A percentile compares a stretch with the other conserved stretches of the same genome.
Evolutionary conservation across 1,284 basidiomycete species (phyloP).

Genomic region (Malassezia sympodialis): DNA sequence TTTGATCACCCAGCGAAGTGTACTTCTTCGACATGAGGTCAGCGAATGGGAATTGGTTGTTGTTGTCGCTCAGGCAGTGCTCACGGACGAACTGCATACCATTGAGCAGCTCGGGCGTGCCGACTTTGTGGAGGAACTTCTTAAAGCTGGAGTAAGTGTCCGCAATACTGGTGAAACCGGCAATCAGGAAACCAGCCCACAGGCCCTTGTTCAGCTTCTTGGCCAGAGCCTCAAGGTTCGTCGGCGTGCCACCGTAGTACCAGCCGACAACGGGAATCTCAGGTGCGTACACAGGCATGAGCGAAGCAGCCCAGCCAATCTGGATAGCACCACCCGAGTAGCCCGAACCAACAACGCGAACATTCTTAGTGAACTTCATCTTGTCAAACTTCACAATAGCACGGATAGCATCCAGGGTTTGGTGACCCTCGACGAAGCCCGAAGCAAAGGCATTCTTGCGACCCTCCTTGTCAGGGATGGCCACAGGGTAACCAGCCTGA

Average conservation of each 20-base stretch:
- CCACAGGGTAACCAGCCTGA: conserved; percentile 28
- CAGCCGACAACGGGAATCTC: conserved; percentile 26
- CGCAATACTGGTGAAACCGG: not conserved
- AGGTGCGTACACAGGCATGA: conserved; percentile 23
- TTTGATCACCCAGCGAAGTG: conserved; percentile 16
- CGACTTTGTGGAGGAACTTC: not conserved
- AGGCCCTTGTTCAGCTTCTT: not conserved
- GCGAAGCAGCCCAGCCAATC: conserved; percentile 20
- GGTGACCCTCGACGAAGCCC: conserved; percentile 25
- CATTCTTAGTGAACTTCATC: conserved; percentile 10
- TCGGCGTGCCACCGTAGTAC: conserved; percentile 33
- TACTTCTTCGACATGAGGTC: conserved; percentile 15
- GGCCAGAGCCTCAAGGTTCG: conserved; percentile 8
- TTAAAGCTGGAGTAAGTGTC: not conserved
- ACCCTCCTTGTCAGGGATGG: conserved; percentile 32
- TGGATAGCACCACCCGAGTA: conserved; percentile 33
- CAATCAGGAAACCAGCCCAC: not conserved
- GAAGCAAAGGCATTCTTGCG: conserved; percentile 23
- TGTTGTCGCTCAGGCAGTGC: conserved; percentile 21
- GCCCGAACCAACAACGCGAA: conserved; percentile 19
- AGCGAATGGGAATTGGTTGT: conserved; percentile 14
- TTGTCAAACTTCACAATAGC: conserved; percentile 18
- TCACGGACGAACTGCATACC: conserved; percentile 12
- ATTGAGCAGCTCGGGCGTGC: not conserved
- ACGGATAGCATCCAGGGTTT: conserved; percentile 25